A percentile compares a stretch with the other conserved stretches of the same genome.
These are phyloP conservation scores for Naganishia randhawae DNA, from an alignment of 768 basidiomycete genomes.

Conservation along the genomic window DNA sequence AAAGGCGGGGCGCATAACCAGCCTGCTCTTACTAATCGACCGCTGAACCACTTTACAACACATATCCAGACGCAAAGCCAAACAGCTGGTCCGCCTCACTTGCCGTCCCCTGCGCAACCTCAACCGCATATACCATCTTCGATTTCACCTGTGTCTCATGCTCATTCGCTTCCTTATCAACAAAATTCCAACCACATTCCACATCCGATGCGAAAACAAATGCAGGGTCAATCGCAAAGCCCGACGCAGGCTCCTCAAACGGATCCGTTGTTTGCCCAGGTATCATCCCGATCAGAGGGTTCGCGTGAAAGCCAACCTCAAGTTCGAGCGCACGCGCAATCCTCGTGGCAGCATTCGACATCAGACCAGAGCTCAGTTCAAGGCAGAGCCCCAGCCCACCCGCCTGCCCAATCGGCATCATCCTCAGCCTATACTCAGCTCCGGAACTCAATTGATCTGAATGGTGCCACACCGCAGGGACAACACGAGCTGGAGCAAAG, in stretches of 20 bases:
- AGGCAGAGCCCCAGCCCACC: neutral
- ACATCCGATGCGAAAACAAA: neutral
- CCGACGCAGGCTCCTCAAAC: neutral
- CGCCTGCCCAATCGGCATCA: neutral
- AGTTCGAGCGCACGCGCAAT: neutral
- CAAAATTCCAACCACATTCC: neutral
- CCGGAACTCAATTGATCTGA: neutral
- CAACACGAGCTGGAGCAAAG: neutral
- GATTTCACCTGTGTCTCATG: neutral
- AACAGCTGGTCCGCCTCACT: too few relatives aligned
- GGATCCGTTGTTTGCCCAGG: too few relatives aligned
- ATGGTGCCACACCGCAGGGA: neutral
- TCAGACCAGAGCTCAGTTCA: neutral
- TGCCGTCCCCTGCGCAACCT: neutral
- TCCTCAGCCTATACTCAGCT: neutral
- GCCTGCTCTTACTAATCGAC: too few relatives aligned
- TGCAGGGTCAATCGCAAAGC: neutral
- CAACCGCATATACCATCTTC: neutral
- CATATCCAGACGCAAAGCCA: too few relatives aligned
- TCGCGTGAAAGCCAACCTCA: neutral
- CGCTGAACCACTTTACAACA: too few relatives aligned
- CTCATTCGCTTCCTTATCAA: too few relatives aligned
- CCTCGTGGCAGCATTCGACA: neutral
- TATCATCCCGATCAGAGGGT: neutral
- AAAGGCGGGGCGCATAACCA: too few relatives aligned